phyloP scores from a whole-genome alignment of 352 stramenopile genomes.

The Phytophthora sojae region DNA sequence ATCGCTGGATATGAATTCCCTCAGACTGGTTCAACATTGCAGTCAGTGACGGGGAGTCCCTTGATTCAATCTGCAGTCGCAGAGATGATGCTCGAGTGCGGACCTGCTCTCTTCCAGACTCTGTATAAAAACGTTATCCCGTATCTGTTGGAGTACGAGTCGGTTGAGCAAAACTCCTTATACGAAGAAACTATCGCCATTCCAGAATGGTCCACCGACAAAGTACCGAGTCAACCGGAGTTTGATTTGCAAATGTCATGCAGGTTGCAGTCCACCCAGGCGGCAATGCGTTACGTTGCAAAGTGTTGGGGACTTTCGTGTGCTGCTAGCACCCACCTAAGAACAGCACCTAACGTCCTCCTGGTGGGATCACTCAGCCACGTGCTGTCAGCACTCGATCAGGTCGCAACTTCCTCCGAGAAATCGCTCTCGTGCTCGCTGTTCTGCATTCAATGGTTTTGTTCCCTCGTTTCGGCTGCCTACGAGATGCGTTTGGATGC shows the following conservation, averaged over 20 bases:
- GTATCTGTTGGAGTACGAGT: slow-evolving; percentile 37
- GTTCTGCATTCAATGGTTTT: slow-evolving; percentile 49
- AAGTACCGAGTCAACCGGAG: slow-evolving; percentile 8
- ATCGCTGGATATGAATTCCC: slow-evolving; percentile 26
- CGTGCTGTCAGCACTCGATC: slow-evolving; percentile 35
- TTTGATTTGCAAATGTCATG: slow-evolving; percentile 13
- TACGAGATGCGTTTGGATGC: slow-evolving; percentile 19
- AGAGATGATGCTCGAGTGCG: slow-evolving; percentile 43
- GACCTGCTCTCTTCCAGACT: slow-evolving; percentile 22
- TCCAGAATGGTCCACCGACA: slow-evolving; percentile 18
- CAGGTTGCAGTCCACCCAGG: slow-evolving; percentile 23
- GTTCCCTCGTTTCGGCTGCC: slow-evolving; percentile 29
- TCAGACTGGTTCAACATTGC: neutral
- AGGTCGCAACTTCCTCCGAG: slow-evolving; percentile 29
- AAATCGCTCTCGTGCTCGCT: slow-evolving; percentile 31
- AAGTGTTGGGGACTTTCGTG: slow-evolving; percentile 40
- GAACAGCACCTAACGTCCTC: neutral
- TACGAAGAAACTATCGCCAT: slow-evolving; percentile 17
- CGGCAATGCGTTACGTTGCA: slow-evolving; percentile 41
- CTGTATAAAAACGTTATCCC: slow-evolving; percentile 29
- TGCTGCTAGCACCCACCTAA: slow-evolving; percentile 6
- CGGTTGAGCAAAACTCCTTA: neutral
- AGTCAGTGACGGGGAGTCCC: slow-evolving; percentile 23
- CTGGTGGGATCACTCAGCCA: slow-evolving; percentile 39
- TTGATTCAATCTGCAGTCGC: slow-evolving; percentile 38